A percentile compares a stretch with the other conserved stretches of the same genome.
phyloP scores from a whole-genome alignment of 2,329 filamentous ascomycete genomes.

The Aspergillaceae sp. region DNA sequence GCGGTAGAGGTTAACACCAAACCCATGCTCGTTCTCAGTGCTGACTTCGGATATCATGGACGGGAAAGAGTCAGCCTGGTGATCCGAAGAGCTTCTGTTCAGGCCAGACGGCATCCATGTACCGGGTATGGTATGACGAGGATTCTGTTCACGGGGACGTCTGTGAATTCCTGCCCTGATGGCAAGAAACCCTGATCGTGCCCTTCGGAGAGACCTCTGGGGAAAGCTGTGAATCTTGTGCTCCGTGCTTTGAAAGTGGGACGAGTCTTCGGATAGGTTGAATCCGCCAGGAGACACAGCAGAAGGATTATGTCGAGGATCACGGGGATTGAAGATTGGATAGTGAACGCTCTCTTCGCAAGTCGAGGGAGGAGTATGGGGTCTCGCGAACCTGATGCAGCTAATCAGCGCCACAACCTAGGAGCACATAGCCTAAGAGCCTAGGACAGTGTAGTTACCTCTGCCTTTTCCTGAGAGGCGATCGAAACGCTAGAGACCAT shows the following conservation, averaged over 20 bases:
- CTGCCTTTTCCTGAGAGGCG: constrained; percentile 9
- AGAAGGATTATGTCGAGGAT: constrained; percentile 28
- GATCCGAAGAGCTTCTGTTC: constrained; percentile 11
- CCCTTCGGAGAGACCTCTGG: constrained; percentile 22
- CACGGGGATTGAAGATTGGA: constrained; percentile 27
- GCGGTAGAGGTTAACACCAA: constrained; percentile 20
- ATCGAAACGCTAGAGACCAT: constrained; percentile 14
- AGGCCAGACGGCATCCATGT: constrained; percentile 12
- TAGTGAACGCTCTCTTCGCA: constrained; percentile 29
- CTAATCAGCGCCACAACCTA: neutral
- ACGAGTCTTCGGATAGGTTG: constrained; percentile 5
- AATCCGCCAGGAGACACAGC: constrained; percentile 5
- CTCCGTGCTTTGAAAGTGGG: constrained; percentile 10
- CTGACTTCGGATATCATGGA: constrained; percentile 19
- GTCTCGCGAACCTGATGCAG: constrained; percentile 4
- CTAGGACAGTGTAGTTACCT: constrained; percentile 11
- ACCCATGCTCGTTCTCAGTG: constrained; percentile 21
- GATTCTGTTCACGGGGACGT: constrained; percentile 4
- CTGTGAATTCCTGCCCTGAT: constrained; percentile 20
- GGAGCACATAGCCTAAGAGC: neutral
- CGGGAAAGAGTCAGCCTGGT: constrained; percentile 8
- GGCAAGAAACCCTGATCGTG: constrained; percentile 22
- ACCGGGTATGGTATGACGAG: constrained; percentile 1
- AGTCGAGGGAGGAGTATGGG: constrained; percentile 9
- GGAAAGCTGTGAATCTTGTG: constrained; percentile 20